Evolutionary conservation across 331 rosid genomes (phyloP).

Genomic region (Stylosanthes scabra): DNA sequence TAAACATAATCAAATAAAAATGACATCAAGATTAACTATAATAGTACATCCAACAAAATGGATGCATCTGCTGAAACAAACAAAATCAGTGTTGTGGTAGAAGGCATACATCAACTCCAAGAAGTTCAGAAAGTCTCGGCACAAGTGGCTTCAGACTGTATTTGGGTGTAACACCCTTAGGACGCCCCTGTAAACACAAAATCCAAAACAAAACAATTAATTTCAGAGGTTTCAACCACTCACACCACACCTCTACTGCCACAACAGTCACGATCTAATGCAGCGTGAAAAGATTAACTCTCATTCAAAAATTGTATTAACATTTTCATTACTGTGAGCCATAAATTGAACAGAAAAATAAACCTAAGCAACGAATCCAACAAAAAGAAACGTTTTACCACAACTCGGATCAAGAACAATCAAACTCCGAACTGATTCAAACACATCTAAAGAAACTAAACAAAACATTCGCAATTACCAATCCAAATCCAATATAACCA

Average conservation of each 20-base stretch:
- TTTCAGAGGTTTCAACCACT: background rate
- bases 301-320: background rate
- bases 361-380: background rate
- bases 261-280: background rate
- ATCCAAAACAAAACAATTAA: slow-evolving; percentile 28
- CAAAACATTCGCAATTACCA: background rate
- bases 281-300: background rate
- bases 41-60: background rate
- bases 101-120: slow-evolving; percentile 66
- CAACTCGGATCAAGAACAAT: slow-evolving; percentile 11
- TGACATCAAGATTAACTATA: slow-evolving; percentile 1
- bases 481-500: slow-evolving; percentile 16
- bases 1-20: slow-evolving; percentile 24
- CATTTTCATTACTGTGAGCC: background rate
- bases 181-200: slow-evolving; percentile 83
- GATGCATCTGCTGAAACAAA: background rate
- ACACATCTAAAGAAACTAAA: background rate
- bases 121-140: slow-evolving; percentile 87
- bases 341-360: background rate
- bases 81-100: background rate
- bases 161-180: slow-evolving; percentile 94
- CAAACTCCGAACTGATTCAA: slow-evolving; percentile 9
- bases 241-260: background rate
- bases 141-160: slow-evolving; percentile 94
- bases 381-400: background rate